Evolutionary conservation across 495 filamentous ascomycete genomes (phyloP).

Genomic region (Trichoderma reesei): DNA sequence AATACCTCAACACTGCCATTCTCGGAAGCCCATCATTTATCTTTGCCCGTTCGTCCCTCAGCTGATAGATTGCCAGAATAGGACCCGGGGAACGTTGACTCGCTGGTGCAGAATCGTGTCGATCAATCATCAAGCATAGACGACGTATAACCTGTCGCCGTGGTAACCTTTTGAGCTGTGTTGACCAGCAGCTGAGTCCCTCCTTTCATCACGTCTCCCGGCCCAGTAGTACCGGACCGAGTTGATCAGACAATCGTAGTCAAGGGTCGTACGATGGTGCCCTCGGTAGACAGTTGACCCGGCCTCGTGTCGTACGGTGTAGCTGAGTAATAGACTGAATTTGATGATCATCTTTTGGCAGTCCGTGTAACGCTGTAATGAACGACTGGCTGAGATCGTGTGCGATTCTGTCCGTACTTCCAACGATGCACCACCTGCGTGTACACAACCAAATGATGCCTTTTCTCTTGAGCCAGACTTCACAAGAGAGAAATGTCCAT

Average conservation of each 20-base stretch:
- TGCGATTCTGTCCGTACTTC: background rate
- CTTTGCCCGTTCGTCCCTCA: background rate
- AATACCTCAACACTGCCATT: background rate
- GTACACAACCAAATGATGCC: background rate
- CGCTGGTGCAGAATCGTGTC: background rate
- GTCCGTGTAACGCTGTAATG: background rate
- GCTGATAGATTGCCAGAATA: no score
- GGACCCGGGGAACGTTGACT: background rate
- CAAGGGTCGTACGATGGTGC: background rate
- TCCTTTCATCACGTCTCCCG: background rate
- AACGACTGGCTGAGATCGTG: background rate
- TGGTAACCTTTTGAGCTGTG: background rate
- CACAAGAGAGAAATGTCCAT: background rate
- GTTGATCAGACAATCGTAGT: background rate
- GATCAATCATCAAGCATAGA: background rate
- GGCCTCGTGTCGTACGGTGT: background rate
- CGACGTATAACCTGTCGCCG: background rate
- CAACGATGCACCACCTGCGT: background rate
- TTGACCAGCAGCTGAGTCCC: background rate
- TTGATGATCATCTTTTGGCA: background rate
- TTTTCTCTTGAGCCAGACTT: background rate
- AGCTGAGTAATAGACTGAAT: background rate
- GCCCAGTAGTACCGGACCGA: background rate
- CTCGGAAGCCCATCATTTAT: no score
- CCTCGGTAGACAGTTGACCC: background rate